These are phyloP conservation scores for Coelastrella sp. DNA, from an alignment of 139 green algal species.

Conservation along the genomic window DNA sequence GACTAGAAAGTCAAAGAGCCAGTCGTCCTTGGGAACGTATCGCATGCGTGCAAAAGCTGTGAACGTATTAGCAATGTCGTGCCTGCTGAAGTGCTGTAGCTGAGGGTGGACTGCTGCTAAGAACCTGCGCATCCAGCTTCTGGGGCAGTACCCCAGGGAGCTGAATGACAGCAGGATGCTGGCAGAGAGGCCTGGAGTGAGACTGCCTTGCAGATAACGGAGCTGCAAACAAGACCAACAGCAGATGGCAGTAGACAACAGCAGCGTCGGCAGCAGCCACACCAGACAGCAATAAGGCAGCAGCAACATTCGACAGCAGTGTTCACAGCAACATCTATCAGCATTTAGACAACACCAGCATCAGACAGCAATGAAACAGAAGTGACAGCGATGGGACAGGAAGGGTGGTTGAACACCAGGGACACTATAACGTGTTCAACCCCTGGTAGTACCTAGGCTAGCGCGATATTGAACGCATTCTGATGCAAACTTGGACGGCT, in stretches of 20 bases:
- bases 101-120: slow-evolving; percentile 7
- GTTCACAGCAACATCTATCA: too few relatives aligned
- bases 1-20: slow-evolving; percentile 37
- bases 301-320: too few relatives aligned
- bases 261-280: background rate
- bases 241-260: background rate
- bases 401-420: too few relatives aligned
- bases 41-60: slow-evolving; percentile 16
- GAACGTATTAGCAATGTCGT: background rate
- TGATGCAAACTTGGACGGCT: too few relatives aligned
- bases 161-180: slow-evolving; percentile 38
- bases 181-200: slow-evolving; percentile 9
- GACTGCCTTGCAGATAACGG: background rate
- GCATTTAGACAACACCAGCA: too few relatives aligned
- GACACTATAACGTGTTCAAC: too few relatives aligned
- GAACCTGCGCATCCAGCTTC: slow-evolving; percentile 4
- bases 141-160: slow-evolving; percentile 1
- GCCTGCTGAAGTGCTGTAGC: background rate
- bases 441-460: too few relatives aligned
- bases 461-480: too few relatives aligned
- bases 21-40: slow-evolving; percentile 24
- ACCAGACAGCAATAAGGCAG: too few relatives aligned
- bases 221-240: background rate
- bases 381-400: too few relatives aligned
- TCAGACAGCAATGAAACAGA: too few relatives aligned